phyloP scores from a whole-genome alignment of 225 moss, liverwort and hornwort species.

The Marchantia polymorpha region DNA sequence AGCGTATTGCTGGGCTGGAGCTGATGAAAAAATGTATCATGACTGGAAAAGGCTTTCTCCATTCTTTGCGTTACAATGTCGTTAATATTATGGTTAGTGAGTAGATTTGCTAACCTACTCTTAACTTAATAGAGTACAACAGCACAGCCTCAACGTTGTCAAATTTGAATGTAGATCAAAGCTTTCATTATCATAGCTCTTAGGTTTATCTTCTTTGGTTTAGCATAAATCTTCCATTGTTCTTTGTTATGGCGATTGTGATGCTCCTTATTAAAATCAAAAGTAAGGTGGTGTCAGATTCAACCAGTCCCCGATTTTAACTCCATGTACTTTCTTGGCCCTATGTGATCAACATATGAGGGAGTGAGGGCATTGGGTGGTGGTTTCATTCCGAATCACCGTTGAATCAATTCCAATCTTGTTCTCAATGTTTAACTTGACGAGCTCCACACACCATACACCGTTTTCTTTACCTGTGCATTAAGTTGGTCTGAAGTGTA shows the following conservation, averaged over 20 bases:
- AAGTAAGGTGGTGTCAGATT: constrained; percentile 7
- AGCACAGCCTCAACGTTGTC: constrained; percentile 20
- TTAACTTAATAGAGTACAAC: constrained; percentile 23
- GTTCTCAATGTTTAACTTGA: no score
- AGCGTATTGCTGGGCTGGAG: constrained; percentile 45
- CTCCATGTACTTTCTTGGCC: not conserved
- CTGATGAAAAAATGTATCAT: constrained; percentile 36
- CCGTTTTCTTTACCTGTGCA: no score
- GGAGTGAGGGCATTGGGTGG: no score
- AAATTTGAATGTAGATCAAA: constrained; percentile 26
- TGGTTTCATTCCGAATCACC: no score
- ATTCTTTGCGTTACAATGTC: constrained; percentile 42
- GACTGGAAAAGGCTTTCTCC: constrained; percentile 42
- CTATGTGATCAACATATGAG: no score
- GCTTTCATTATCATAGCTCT: not conserved
- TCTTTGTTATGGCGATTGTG: not conserved
- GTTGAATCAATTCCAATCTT: no score
- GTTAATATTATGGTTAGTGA: constrained; percentile 22
- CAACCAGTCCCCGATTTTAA: not conserved
- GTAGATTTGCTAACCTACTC: constrained; percentile 21
- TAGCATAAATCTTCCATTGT: not conserved
- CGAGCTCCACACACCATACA: no score
- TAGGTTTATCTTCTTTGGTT: constrained; percentile 3
- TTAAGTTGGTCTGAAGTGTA: no score
- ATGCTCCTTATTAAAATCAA: constrained; percentile 7